Percentiles rank a stretch among this genome's conserved stretches.
These are phyloP conservation scores for Pestalotiopsis sp. DNA, from an alignment of 2,329 filamentous ascomycete species.

Conservation along the genomic window DNA sequence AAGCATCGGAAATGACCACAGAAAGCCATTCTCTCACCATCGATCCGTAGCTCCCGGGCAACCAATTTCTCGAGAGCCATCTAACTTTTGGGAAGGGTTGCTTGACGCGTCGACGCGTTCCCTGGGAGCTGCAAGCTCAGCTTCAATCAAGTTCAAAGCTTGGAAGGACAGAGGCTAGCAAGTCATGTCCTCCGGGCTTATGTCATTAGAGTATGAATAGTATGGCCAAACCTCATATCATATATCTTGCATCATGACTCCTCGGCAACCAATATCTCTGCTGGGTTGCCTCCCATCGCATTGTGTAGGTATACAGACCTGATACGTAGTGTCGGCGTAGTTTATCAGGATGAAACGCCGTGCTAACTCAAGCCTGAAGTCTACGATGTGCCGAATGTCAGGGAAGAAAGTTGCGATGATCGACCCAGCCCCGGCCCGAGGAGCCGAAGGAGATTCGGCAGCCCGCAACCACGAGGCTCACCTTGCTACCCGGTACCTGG, in stretches of 20 bases:
- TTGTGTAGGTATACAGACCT: background rate
- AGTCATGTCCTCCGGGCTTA: background rate
- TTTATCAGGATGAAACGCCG: no score
- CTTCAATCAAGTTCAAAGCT: background rate
- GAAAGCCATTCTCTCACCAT: background rate
- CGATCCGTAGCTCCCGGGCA: background rate
- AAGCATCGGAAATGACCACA: no score
- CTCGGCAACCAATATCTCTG: background rate
- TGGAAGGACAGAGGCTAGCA: slow-evolving; percentile 10
- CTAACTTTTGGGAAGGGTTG: background rate
- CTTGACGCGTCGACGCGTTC: background rate
- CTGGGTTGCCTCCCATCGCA: background rate
- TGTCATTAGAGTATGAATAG: background rate
- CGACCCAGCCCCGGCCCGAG: background rate
- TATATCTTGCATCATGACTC: background rate
- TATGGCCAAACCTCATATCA: background rate
- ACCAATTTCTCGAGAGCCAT: background rate
- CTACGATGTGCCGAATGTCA: background rate
- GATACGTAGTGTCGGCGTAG: background rate
- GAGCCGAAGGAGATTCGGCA: background rate
- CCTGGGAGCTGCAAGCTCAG: background rate
- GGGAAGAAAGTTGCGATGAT: background rate
- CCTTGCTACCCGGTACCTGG: background rate
- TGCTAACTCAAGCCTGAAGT: no score
- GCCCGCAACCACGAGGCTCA: background rate